Evolutionary conservation across 2,329 filamentous ascomycete species (phyloP).

Genomic region (Trichoderma breve): DNA sequence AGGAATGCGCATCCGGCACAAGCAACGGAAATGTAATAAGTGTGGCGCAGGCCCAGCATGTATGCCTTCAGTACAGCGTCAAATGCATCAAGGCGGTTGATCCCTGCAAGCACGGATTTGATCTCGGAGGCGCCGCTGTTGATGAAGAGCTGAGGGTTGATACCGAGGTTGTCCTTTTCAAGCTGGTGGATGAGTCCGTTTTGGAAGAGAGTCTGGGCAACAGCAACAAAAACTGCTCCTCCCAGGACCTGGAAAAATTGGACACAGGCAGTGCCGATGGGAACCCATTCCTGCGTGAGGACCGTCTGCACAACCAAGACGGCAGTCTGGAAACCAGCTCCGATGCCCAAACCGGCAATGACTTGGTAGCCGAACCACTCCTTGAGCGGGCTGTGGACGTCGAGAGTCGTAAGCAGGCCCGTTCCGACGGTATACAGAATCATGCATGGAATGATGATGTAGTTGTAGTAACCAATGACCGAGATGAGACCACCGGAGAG

Average conservation of each 20-base stretch:
- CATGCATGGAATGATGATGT: conserved; percentile 42
- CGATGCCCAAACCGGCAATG: conserved; percentile 53
- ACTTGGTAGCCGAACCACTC: conserved; percentile 61
- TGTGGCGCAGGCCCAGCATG: conserved; percentile 48
- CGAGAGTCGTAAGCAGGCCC: conserved; percentile 55
- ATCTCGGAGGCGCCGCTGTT: conserved; percentile 54
- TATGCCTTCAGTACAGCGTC: conserved; percentile 48
- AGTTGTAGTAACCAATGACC: conserved; percentile 42
- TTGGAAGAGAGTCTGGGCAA: conserved; percentile 66
- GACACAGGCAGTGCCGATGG: conserved; percentile 50
- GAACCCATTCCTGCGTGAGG: conserved; percentile 47
- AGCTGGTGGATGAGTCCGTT: conserved; percentile 59
- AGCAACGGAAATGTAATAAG: conserved; percentile 52
- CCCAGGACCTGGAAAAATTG: conserved; percentile 65
- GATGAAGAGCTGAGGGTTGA: conserved; percentile 50
- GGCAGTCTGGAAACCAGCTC: conserved; percentile 48
- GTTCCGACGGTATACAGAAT: conserved; percentile 45
- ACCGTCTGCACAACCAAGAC: conserved; percentile 53
- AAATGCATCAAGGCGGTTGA: conserved; percentile 43
- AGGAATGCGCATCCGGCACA: conserved; percentile 48
- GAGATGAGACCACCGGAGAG: conserved; percentile 43
- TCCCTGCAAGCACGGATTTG: conserved; percentile 40
- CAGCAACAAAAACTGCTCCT: conserved; percentile 63
- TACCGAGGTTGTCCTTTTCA: conserved; percentile 39
- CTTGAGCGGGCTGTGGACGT: conserved; percentile 43